These are phyloP conservation scores for Blepharisma undulans DNA, from an alignment of 169 alveolate species.

Conservation along the genomic window DNA sequence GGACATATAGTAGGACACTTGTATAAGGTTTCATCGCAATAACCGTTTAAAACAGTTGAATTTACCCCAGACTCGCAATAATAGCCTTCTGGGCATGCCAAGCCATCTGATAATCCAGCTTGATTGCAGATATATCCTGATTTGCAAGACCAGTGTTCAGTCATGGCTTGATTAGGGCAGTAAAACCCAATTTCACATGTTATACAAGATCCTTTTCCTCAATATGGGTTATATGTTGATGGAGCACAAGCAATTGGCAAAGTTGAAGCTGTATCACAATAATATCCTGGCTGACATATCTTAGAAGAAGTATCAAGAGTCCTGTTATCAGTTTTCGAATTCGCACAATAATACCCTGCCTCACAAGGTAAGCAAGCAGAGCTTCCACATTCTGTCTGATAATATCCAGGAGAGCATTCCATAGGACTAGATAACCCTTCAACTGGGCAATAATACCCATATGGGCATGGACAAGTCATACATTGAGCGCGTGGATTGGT, in stretches of 20 bases:
- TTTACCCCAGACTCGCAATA: constrained; percentile 34
- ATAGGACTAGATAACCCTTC: neutral
- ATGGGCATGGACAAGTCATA: constrained; percentile 21
- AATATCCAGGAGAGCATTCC: constrained; percentile 33
- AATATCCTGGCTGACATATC: constrained; percentile 57
- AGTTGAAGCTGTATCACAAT: constrained; percentile 46
- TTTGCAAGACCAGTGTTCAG: neutral
- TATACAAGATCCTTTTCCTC: constrained; percentile 42
- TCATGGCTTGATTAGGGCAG: neutral
- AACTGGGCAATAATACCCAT: neutral
- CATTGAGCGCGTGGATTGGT: neutral
- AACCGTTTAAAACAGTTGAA: constrained; percentile 56
- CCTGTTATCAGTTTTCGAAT: constrained; percentile 41
- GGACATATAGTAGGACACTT: constrained; percentile 25
- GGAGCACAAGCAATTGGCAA: constrained; percentile 53
- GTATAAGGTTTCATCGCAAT: constrained; percentile 40
- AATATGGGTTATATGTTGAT: constrained; percentile 58
- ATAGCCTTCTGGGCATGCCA: constrained; percentile 22
- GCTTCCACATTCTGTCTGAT: neutral
- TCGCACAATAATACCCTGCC: constrained; percentile 19
- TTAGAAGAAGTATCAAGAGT: constrained; percentile 46
- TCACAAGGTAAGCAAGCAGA: constrained; percentile 32
- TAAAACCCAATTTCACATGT: constrained; percentile 24
- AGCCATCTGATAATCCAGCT: neutral
- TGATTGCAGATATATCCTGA: constrained; percentile 7